These are phyloP conservation scores for Olyra latifolia DNA, from an alignment of 176 grass and related monocot genomes.

Conservation along the genomic window DNA sequence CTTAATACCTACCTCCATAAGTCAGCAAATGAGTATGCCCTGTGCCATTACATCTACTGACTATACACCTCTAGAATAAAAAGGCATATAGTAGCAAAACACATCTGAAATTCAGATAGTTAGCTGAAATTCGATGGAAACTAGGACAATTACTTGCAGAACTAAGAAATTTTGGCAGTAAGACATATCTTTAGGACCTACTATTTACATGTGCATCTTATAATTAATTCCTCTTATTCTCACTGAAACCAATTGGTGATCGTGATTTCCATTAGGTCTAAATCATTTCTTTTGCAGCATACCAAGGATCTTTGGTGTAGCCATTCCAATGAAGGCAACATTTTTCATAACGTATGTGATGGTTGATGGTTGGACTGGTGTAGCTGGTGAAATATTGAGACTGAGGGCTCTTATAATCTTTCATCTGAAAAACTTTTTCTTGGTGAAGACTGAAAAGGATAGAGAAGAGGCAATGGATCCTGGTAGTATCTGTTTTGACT, in stretches of 20 bases:
- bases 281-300: conserved; percentile 48
- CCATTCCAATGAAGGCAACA: conserved; percentile 89
- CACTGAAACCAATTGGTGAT: conserved; percentile 1
- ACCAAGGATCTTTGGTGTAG: conserved; percentile 61
- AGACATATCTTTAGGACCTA: neutral
- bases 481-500: conserved; percentile 78
- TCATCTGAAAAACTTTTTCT: conserved; percentile 85
- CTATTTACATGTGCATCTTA: neutral
- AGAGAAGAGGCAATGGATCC: conserved; percentile 94
- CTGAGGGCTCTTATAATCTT: conserved; percentile 64
- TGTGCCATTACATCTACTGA: neutral
- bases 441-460: conserved; percentile 98
- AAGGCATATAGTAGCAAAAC: neutral
- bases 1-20: conserved; percentile 67
- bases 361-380: conserved; percentile 95
- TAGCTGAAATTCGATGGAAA: neutral
- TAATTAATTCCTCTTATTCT: neutral
- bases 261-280: neutral
- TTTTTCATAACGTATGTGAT: conserved; percentile 97
- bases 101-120: neutral
- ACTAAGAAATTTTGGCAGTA: neutral
- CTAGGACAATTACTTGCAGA: neutral
- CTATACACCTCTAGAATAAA: neutral
- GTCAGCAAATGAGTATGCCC: conserved; percentile 82
- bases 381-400: conserved; percentile 85